A percentile compares a stretch with the other conserved stretches of the same genome.
Conservation (phyloP, 768 basidiomycete genomes). For the Termitomyces heimii region DNA sequence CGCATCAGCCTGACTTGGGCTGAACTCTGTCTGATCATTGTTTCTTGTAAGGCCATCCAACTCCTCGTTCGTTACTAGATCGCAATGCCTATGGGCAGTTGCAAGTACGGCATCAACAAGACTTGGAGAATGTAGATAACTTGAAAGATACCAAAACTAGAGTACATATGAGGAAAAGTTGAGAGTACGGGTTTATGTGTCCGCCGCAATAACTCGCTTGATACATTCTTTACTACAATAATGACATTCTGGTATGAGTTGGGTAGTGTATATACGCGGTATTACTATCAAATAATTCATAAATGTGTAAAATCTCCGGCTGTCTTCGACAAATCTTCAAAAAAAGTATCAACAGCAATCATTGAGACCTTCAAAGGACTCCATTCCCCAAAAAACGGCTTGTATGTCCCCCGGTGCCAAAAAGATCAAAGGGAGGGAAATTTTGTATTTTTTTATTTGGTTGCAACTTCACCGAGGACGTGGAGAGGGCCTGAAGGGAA, state of each 20-base stretch:
- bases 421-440: not conserved
- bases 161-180: not conserved
- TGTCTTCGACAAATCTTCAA: not conserved
- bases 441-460: not conserved
- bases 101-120: not conserved
- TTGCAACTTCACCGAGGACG: not conserved
- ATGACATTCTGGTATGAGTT: not conserved
- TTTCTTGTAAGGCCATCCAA: not conserved
- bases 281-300: not conserved
- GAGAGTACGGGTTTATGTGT: not conserved
- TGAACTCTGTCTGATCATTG: not conserved
- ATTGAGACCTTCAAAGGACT: not conserved
- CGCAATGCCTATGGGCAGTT: not conserved
- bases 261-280: not conserved
- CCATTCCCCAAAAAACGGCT: conserved; percentile 1
- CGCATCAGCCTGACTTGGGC: not conserved
- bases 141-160: not conserved
- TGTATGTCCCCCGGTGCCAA: not conserved
- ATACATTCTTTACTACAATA: not conserved
- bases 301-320: not conserved
- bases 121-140: not conserved
- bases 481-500: not conserved
- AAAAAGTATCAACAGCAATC: not conserved
- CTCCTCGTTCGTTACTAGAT: not conserved
- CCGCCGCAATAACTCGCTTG: not conserved